phyloP scores from a whole-genome alignment of 495 filamentous ascomycete genomes.

The Bacidia rubella region DNA sequence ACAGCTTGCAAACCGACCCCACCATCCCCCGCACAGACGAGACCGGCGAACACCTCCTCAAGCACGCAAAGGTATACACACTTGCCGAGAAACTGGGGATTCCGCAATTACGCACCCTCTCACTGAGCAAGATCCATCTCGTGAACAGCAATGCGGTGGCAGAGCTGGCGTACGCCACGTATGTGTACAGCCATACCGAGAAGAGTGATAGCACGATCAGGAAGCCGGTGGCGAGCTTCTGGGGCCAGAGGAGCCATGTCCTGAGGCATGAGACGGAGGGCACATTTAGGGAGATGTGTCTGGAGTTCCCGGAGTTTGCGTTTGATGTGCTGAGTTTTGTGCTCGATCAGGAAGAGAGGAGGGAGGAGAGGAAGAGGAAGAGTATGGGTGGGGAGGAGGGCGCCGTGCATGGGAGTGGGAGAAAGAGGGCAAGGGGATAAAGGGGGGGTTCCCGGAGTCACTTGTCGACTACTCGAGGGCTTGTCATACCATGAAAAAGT shows the following conservation, averaged over 20 bases:
- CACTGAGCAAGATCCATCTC: constrained; percentile 78
- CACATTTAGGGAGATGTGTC: constrained; percentile 66
- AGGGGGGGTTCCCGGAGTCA: too few species aligned
- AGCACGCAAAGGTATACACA: constrained; percentile 80
- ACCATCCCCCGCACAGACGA: constrained; percentile 48
- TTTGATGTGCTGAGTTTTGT: constrained; percentile 74
- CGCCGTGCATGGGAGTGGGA: constrained; percentile 12
- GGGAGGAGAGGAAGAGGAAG: constrained; percentile 23
- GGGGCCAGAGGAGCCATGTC: constrained; percentile 68
- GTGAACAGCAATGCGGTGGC: constrained; percentile 73
- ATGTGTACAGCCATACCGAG: constrained; percentile 68
- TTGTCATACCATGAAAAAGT: too few species aligned
- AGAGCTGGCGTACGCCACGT: constrained; percentile 80
- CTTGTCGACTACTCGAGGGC: too few species aligned
- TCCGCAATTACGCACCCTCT: constrained; percentile 57
- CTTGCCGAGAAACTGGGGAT: constrained; percentile 69
- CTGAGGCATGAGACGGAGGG: constrained; percentile 72
- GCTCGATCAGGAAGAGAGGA: constrained; percentile 52
- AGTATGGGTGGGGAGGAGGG: constrained; percentile 19
- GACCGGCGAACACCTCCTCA: constrained; percentile 61
- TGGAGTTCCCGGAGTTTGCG: constrained; percentile 80
- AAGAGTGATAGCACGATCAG: constrained; percentile 59
- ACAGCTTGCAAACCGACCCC: constrained; percentile 44
- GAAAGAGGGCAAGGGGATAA: constrained; percentile 31
- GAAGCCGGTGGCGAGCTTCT: constrained; percentile 77